These are phyloP conservation scores for Biscogniauxia sp. DNA, from an alignment of 2,329 filamentous ascomycete species.

Conservation along the genomic window DNA sequence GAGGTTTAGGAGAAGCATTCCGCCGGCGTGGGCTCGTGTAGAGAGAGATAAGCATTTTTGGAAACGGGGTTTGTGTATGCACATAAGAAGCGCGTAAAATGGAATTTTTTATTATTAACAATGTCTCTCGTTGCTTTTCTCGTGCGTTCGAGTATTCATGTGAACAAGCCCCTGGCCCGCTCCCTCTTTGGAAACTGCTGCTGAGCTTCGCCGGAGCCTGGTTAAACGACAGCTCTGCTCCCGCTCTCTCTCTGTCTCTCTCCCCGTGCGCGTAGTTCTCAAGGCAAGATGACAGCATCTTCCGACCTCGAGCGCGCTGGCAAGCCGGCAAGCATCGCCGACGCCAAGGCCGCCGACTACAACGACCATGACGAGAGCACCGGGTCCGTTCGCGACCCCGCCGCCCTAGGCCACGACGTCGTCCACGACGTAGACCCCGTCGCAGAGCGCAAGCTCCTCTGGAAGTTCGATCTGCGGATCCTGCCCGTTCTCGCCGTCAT, in stretches of 20 bases:
- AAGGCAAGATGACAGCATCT: not conserved
- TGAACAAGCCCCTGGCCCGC: not conserved
- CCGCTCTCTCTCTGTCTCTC: no score
- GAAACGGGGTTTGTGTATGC: not conserved
- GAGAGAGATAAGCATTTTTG: not conserved
- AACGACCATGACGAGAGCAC: not conserved
- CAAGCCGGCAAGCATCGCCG: not conserved
- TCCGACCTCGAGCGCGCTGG: not conserved
- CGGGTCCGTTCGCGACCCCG: not conserved
- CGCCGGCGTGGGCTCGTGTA: no score
- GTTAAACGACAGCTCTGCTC: no score
- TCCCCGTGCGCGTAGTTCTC: not conserved
- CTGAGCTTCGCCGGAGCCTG: no score
- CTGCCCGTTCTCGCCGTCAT: constrained; percentile 3
- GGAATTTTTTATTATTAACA: not conserved
- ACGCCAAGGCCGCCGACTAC: not conserved
- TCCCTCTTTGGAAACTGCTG: not conserved
- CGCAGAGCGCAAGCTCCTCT: constrained; percentile 1
- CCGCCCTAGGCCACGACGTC: not conserved
- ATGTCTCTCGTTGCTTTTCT: not conserved
- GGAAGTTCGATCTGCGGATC: constrained; percentile 6
- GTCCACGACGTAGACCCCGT: constrained; percentile 5
- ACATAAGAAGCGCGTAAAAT: not conserved
- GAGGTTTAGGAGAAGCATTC: not conserved
- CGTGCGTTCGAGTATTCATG: not conserved